These are phyloP conservation scores for Mycena crocata DNA, from an alignment of 768 basidiomycete species.

Conservation along the genomic window DNA sequence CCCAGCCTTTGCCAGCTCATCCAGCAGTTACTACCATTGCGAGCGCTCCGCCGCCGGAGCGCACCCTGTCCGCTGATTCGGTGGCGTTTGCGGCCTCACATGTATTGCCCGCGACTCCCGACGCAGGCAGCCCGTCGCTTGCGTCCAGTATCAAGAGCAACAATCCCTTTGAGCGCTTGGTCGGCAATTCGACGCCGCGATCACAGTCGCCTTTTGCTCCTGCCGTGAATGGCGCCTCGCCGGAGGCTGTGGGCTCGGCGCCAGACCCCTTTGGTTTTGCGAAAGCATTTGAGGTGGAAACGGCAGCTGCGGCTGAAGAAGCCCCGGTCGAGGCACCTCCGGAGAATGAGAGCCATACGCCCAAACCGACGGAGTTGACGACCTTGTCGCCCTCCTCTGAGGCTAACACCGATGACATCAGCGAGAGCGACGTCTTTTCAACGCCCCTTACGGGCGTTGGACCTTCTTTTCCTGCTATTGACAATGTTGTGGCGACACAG, in stretches of 20 bases:
- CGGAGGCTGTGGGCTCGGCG: constrained; percentile 46
- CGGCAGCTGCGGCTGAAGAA: constrained; percentile 19
- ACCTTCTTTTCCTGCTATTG: constrained; percentile 54
- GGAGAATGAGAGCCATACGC: constrained; percentile 15
- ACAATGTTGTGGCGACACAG: constrained; percentile 34
- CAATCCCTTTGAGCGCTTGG: constrained; percentile 90
- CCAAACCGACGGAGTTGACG: constrained; percentile 5
- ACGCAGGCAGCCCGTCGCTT: constrained; percentile 61
- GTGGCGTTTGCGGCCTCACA: constrained; percentile 74
- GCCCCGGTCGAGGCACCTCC: background rate
- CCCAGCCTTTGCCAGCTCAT: constrained; percentile 33
- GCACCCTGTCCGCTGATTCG: constrained; percentile 59
- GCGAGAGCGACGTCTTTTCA: constrained; percentile 32
- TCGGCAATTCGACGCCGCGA: constrained; percentile 57
- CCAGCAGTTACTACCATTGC: constrained; percentile 18
- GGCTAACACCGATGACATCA: constrained; percentile 26
- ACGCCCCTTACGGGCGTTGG: constrained; percentile 49
- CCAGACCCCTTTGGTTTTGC: constrained; percentile 38
- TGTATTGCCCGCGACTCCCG: constrained; percentile 79
- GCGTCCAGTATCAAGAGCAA: constrained; percentile 75
- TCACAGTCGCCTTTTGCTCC: constrained; percentile 73
- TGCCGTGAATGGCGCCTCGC: constrained; percentile 50
- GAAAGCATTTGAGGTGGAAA: constrained; percentile 41
- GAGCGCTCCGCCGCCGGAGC: constrained; percentile 37
- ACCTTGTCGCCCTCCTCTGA: constrained; percentile 1